phyloP scores from a whole-genome alignment of 1,284 basidiomycete species.

The Rhodotorula sp. region DNA sequence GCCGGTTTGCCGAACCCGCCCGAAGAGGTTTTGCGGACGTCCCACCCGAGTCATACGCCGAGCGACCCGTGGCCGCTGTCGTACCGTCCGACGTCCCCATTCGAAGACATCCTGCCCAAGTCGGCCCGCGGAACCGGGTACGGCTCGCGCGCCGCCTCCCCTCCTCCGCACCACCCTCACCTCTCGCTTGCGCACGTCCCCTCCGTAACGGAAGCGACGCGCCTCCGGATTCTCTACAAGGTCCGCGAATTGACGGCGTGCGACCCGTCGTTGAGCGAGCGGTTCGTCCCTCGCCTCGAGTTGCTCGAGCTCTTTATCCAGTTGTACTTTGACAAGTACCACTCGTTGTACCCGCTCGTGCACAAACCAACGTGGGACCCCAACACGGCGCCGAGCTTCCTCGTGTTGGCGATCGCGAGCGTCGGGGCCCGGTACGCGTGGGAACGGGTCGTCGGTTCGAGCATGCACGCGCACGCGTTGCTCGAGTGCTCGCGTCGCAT shows the following conservation, averaged over 20 bases:
- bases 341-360: conserved; percentile 29
- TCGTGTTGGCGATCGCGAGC: conserved; percentile 34
- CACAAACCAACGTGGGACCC: conserved; percentile 40
- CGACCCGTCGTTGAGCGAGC: conserved; percentile 28
- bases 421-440: conserved; percentile 37
- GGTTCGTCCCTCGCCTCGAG: conserved; percentile 35
- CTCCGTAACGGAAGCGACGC: conserved; percentile 32
- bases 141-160: conserved; percentile 31
- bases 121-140: conserved; percentile 31
- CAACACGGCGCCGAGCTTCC: conserved; percentile 36
- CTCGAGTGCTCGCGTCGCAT: conserved; percentile 33
- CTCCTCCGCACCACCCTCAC: conserved; percentile 15
- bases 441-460: conserved; percentile 33
- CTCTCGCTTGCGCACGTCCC: conserved; percentile 28
- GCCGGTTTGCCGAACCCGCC: neutral
- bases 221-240: conserved; percentile 31
- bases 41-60: conserved; percentile 23
- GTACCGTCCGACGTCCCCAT: conserved; percentile 35
- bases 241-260: conserved; percentile 22
- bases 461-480: conserved; percentile 38
- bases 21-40: conserved; percentile 24
- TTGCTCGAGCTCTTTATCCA: conserved; percentile 40
- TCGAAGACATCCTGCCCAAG: conserved; percentile 34
- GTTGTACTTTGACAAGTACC: conserved; percentile 36
- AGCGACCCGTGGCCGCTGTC: conserved; percentile 40